Base-by-base conservation (phyloP, 2,329 filamentous ascomycete species). In the Fusarium temperatum region DNA sequence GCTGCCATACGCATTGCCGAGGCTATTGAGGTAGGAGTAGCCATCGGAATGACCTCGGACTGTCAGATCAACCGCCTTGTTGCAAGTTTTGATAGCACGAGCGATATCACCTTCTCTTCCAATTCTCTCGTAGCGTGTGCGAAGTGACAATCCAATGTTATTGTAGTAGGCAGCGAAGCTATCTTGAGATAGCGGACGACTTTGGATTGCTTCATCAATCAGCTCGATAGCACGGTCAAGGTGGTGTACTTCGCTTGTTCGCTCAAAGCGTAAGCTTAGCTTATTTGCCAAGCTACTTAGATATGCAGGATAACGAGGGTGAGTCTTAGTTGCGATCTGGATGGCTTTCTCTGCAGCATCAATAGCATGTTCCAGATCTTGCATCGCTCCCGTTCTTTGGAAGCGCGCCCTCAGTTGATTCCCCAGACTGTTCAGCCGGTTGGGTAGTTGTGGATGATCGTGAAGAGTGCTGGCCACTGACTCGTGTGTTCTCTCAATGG, bases 161-260 rank as follows among this genome's bases (percentile, higher is more conserved):
- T 26, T 36, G 6, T 35, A 20, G 32, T 11, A 35, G 8, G 30
- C 17, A 20, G 50, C n/a, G 17, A 53, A 13, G 9, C 18, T 26
- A 0, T 26, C n/a, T 8, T 2, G 13, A 24, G 30, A 26, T 1
- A 14, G 6, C 1, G 1, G 15, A 26, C 9, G 18, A 5, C 6
- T 9, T 24, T 36, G 17, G 9, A 26, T 36, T 3, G 32, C 50
- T 36, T 35, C 17, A 3, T 15, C 32, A 15, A 36, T 20, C 4
- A 53, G 8, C 5, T 53, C n/a, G 9, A 53, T 36, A 22, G 30
- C 48, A 11, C 48, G n/a, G 15, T 26, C 17, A 14, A 53, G 32
- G 6, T 20, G 0, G 2, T 36, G 6, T 0, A 26, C 3, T 36
- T 24, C 32, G 4, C 30, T 1, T 15, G 48, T 36, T 6, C 17